A percentile compares a stretch with the other conserved stretches of the same genome.
These are phyloP conservation scores for Xylaria cubensis DNA, from an alignment of 495 filamentous ascomycete species.

Conservation along the genomic window DNA sequence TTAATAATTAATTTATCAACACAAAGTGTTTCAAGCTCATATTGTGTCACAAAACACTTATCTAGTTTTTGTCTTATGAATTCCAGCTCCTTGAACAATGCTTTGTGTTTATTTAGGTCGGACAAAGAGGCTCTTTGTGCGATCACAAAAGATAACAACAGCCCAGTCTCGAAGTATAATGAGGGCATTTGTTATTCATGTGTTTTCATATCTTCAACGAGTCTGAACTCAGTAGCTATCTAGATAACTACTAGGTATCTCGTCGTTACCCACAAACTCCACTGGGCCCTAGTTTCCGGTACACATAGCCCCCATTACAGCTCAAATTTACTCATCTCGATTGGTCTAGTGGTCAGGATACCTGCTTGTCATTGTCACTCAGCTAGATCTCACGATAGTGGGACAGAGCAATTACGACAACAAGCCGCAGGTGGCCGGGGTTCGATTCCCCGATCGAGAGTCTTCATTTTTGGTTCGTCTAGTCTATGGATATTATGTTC, in stretches of 20 bases:
- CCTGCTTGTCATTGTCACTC: conserved; percentile 26
- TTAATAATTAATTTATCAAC: neutral
- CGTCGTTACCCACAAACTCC: no score
- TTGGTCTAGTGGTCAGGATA: conserved; percentile 32
- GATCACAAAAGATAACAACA: neutral
- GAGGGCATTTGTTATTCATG: no score
- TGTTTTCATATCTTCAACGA: neutral
- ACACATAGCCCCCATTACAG: neutral
- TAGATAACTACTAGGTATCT: neutral
- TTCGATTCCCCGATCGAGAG: conserved; percentile 53
- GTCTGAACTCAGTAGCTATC: neutral
- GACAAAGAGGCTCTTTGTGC: neutral
- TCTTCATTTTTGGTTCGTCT: neutral
- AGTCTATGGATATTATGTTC: no score
- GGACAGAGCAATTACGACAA: neutral
- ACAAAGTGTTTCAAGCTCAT: neutral
- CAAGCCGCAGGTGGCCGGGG: conserved; percentile 46
- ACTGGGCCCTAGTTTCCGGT: neutral
- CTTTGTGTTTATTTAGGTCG: neutral
- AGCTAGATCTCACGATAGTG: neutral
- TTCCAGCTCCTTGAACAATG: neutral
- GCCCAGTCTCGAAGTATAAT: neutral
- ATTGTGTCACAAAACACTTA: neutral
- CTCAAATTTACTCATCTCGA: conserved; percentile 1
- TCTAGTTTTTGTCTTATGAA: neutral